Conservation (phyloP, 2,329 filamentous ascomycete species). For the Colletotrichum simmondsii region DNA sequence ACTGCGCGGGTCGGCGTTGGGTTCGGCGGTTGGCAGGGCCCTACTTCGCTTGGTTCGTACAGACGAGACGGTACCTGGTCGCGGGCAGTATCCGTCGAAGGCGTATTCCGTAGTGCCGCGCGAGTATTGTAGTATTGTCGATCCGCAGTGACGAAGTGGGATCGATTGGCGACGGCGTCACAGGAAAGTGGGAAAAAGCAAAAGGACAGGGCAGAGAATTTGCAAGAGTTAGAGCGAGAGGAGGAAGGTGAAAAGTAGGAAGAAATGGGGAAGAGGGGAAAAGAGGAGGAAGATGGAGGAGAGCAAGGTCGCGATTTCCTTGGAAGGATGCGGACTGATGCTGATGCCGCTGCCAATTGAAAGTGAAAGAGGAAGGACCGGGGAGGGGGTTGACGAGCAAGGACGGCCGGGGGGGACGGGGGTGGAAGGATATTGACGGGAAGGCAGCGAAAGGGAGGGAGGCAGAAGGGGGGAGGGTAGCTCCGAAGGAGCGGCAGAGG, state of each 20-base stretch:
- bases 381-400: background rate
- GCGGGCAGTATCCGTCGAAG: no score
- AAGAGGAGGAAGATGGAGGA: conserved; percentile 39
- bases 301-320: conserved; percentile 18
- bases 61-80: background rate
- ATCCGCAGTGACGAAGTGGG: background rate
- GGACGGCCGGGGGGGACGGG: background rate
- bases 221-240: conserved; percentile 16
- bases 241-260: conserved; percentile 7
- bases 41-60: background rate
- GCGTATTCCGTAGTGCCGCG: background rate
- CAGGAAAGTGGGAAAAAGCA: conserved; percentile 1
- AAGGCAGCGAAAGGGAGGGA: conserved; percentile 30
- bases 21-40: conserved; percentile 23
- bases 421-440: conserved; percentile 4
- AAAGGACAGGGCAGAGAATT: background rate
- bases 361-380: conserved; percentile 10
- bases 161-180: conserved; percentile 16
- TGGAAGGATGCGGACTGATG: conserved; percentile 3
- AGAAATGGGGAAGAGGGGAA: conserved; percentile 17
- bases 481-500: conserved; percentile 30
- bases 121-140: background rate
- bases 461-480: conserved; percentile 1
- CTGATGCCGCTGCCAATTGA: background rate
- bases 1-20: conserved; percentile 29